These are phyloP conservation scores for Colletotrichum paranaense DNA, from an alignment of 2,329 filamentous ascomycete genomes.

Conservation along the genomic window DNA sequence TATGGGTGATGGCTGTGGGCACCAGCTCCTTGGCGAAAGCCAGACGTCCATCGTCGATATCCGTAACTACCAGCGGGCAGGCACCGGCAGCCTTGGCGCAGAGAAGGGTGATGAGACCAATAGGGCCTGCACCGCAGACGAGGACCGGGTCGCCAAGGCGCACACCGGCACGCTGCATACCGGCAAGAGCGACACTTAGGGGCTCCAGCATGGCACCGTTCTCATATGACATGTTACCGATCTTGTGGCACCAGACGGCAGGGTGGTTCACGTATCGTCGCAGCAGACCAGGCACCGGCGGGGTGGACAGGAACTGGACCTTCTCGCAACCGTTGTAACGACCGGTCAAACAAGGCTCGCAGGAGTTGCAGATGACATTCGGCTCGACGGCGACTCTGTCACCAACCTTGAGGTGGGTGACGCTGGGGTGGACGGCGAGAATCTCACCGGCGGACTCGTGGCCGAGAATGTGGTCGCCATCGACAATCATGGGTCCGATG, in stretches of 20 bases:
- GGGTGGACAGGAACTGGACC: constrained; percentile 90
- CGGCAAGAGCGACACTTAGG: constrained; percentile 87
- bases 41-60: constrained; percentile 89
- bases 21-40: constrained; percentile 87
- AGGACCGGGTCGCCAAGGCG: constrained; percentile 87
- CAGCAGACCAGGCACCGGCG: constrained; percentile 87
- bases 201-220: constrained; percentile 92
- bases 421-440: constrained; percentile 83
- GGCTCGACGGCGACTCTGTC: constrained; percentile 96
- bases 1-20: constrained; percentile 83
- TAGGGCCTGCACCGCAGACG: constrained; percentile 93
- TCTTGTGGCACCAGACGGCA: constrained; percentile 95
- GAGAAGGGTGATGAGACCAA: constrained; percentile 88
- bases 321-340: constrained; percentile 94
- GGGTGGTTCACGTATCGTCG: constrained; percentile 96
- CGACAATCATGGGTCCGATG: constrained; percentile 96
- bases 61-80: constrained; percentile 91
- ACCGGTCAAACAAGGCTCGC: constrained; percentile 90
- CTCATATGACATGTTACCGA: constrained; percentile 91
- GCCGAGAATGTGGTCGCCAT: constrained; percentile 88
- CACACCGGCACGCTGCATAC: constrained; percentile 84
- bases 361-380: constrained; percentile 90
- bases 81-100: constrained; percentile 89
- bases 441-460: constrained; percentile 92
- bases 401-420: constrained; percentile 81